Conservation (phyloP, 2,329 filamentous ascomycete species). For the Fusarium praegraminearum region DNA sequence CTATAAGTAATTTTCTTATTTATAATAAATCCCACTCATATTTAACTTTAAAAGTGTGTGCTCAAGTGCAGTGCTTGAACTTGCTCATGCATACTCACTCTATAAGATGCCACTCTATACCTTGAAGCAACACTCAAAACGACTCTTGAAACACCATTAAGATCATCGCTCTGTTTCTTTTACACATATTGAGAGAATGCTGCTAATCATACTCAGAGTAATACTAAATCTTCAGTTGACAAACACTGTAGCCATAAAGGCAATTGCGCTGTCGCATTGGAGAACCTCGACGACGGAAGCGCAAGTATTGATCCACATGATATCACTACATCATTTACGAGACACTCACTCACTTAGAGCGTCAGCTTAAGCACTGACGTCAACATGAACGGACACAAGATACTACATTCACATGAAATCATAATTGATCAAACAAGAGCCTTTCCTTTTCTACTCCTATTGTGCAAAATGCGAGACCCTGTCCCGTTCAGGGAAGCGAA, state of each 20-base stretch:
- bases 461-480: constrained; percentile 53
- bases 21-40: no score
- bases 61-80: no score
- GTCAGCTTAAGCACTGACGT: neutral
- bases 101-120: no score
- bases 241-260: no score
- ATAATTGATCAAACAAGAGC: constrained; percentile 50
- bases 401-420: constrained; percentile 17
- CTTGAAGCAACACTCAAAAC: no score
- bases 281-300: neutral
- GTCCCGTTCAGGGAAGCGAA: constrained; percentile 48
- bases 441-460: constrained; percentile 55
- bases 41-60: no score
- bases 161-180: neutral
- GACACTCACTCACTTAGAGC: neutral
- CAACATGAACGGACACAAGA: constrained; percentile 1
- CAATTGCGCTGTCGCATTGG: neutral
- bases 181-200: neutral
- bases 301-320: neutral
- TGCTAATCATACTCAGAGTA: neutral
- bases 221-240: no score
- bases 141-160: no score
- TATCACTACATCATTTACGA: neutral
- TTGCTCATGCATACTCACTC: no score
- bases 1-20: no score